Conservation (phyloP, 176 grass and related monocot species). For the Triticum aestivum region IWGSC_CS_RefSeq_v2.1 NC_057804.1:592397271-592397770, state of each 20-base stretch:
- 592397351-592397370: background rate
- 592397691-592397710: background rate
- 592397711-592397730: background rate
- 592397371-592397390: background rate
- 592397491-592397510: background rate
- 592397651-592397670: background rate
- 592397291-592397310: too few species aligned
- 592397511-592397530: conserved; percentile 14
- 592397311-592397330: too few species aligned
- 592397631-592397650: background rate
- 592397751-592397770: background rate
- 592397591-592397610: background rate
- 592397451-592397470: conserved; percentile 14
- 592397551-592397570: background rate
- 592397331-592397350: too few species aligned
- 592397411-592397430: background rate
- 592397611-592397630: background rate
- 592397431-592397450: background rate
- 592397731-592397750: background rate
- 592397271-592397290: too few species aligned
- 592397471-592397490: background rate
- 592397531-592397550: background rate
- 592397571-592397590: background rate
- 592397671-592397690: background rate
- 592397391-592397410: background rate